Evolutionary conservation across 2,329 filamentous ascomycete species (phyloP).

Genomic region (Cladorrhinum sp.): DNA sequence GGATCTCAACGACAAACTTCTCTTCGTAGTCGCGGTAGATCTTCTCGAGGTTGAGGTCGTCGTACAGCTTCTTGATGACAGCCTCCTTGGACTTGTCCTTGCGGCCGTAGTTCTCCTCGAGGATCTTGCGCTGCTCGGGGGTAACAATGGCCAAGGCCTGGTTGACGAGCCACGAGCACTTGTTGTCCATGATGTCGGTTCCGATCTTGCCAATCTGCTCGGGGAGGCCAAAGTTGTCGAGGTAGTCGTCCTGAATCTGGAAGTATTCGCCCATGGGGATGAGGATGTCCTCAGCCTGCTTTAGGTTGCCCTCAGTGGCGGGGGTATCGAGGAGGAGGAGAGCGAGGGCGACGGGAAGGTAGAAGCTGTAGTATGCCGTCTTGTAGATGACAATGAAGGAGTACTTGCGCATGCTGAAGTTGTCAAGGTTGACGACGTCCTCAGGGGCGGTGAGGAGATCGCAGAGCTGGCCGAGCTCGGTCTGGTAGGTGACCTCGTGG

Average conservation of each 20-base stretch:
- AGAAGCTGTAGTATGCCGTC: slow-evolving; percentile 99
- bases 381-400: slow-evolving; percentile 99
- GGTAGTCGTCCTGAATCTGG: slow-evolving; percentile 97
- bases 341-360: slow-evolving; percentile 90
- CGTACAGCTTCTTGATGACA: slow-evolving; percentile 82
- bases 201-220: slow-evolving; percentile 96
- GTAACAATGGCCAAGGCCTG: slow-evolving; percentile 78
- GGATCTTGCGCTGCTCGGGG: slow-evolving; percentile 79
- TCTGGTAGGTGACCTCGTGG: slow-evolving; percentile 91
- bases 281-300: slow-evolving; percentile 84
- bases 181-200: slow-evolving; percentile 99
- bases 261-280: slow-evolving; percentile 99
- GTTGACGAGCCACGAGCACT: slow-evolving; percentile 98
- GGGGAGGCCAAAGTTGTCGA: slow-evolving; percentile 94
- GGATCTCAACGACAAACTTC: slow-evolving; percentile 75
- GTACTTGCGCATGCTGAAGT: slow-evolving; percentile 95
- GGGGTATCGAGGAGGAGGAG: slow-evolving; percentile 76
- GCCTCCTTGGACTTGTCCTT: slow-evolving; percentile 84
- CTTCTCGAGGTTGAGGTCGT: slow-evolving; percentile 79
- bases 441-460: slow-evolving; percentile 95
- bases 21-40: slow-evolving; percentile 89
- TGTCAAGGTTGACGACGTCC: slow-evolving; percentile 86
- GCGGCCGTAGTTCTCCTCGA: slow-evolving; percentile 90
- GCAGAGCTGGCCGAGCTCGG: slow-evolving; percentile 90
- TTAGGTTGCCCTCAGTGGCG: slow-evolving; percentile 83